Evolutionary conservation across 441 rosid genomes (phyloP).

Genomic region (Erodium trifolium): DNA sequence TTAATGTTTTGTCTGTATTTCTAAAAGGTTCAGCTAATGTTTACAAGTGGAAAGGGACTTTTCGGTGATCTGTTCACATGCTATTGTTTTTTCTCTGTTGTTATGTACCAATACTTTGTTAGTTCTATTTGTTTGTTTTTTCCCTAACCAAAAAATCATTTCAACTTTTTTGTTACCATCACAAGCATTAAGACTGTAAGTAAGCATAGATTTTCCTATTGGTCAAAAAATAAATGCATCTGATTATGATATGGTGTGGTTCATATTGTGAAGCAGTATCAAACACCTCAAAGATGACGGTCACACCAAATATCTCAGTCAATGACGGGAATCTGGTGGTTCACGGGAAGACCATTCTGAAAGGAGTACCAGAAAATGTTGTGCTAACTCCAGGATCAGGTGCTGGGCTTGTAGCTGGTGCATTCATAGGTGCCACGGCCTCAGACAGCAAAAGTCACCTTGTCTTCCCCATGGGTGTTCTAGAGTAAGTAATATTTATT

Average conservation of each 20-base stretch:
- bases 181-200: background rate
- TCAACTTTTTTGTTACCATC: background rate
- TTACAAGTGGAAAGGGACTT: background rate
- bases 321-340: constrained; percentile 75
- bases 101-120: background rate
- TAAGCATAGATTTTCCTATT: too few species aligned
- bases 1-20: background rate
- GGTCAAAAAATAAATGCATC: too few species aligned
- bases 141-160: background rate
- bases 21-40: background rate
- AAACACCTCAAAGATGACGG: constrained; percentile 47
- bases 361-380: constrained; percentile 76
- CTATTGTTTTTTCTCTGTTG: background rate
- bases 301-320: constrained; percentile 62
- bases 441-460: constrained; percentile 78
- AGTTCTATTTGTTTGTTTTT: background rate
- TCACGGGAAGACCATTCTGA: constrained; percentile 79
- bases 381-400: constrained; percentile 63
- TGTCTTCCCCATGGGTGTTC: constrained; percentile 74
- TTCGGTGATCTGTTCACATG: background rate
- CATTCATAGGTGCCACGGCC: constrained; percentile 81
- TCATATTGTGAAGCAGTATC: background rate
- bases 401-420: constrained; percentile 53
- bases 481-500: constrained; percentile 46
- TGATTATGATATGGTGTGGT: background rate